Percentiles rank a stretch among this genome's conserved stretches.
Conservation (phyloP, 495 filamentous ascomycete species). For the Aspergillus sclerotiicarbonarius region DNA sequence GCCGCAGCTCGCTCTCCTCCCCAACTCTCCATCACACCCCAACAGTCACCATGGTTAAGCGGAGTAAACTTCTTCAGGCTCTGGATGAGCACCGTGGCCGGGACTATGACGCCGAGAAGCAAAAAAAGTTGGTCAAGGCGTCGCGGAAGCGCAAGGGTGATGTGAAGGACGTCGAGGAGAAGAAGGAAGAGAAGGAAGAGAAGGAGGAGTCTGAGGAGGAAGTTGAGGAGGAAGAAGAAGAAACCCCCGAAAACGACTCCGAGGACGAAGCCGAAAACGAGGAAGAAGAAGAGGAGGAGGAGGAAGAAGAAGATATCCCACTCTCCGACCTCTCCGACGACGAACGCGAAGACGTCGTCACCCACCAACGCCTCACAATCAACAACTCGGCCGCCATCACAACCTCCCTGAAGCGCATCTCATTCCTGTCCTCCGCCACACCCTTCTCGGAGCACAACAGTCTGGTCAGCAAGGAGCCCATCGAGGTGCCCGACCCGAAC, state of each 20-base stretch:
- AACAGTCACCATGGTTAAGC: constrained; percentile 51
- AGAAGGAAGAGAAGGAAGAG: constrained; percentile 25
- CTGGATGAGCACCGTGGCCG: constrained; percentile 65
- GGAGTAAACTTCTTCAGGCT: constrained; percentile 64
- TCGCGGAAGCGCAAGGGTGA: constrained; percentile 51
- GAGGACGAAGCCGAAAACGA: constrained; percentile 37
- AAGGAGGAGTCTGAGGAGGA: constrained; percentile 25
- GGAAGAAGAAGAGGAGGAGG: constrained; percentile 45
- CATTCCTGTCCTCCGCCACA: constrained; percentile 54
- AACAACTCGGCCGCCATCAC: constrained; percentile 90
- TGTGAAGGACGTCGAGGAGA: constrained; percentile 20
- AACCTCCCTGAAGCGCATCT: constrained; percentile 74
- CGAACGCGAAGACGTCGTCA: constrained; percentile 80
- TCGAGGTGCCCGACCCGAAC: constrained; percentile 65
- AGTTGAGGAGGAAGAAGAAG: constrained; percentile 27
- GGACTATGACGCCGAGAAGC: constrained; percentile 66
- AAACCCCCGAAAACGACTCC: constrained; percentile 31
- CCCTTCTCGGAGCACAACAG: constrained; percentile 67
- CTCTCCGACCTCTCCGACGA: constrained; percentile 80
- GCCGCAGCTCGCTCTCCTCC: not conserved
- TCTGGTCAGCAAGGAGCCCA: constrained; percentile 50
- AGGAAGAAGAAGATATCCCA: constrained; percentile 65
- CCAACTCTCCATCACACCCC: not conserved
- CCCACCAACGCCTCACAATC: constrained; percentile 91
- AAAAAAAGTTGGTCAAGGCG: constrained; percentile 57